Evolutionary conservation across 2,329 filamentous ascomycete species (phyloP), one percentile per base, ranked within the genome.

Genomic region (Claviceps cyperi): DNA sequence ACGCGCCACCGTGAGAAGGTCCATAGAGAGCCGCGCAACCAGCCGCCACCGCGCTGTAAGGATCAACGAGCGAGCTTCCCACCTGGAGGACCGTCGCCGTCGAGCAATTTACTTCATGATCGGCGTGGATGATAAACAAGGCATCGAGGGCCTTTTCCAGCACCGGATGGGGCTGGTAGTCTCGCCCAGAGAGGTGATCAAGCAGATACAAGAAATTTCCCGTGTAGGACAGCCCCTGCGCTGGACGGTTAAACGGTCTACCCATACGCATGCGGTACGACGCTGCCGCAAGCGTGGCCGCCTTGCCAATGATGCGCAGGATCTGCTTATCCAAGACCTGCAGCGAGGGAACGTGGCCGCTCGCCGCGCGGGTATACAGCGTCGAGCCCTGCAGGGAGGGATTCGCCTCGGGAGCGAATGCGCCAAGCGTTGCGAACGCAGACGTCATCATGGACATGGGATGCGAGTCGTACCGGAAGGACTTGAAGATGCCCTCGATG

Each of bases 61-160:
- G 75, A 56, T 80, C 77, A 0, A 78, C 71, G 11, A 80, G 61
- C 0, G 73, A 74, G 50, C 71, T 76, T 7, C 76, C 75, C 19
- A 78, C 74, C 51, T 78, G 74, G 15, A 80, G 62, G 35, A 77
- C 69, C 1, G 76, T 73, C 1, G 76, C 75, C 0, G 75, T 78
- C 2, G 74, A 75, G 57, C 74, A 72, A 55, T 78, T 77, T 59
- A 80, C 74, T 52, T 78, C 77, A 57, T 80, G 76, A 55, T 80
- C 77, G 2, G 74, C 72, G 54, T 77, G 74, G 22, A 80, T 68
- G 49, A 78, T 72, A 56, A 76, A 76, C 2, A 80, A 66, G 5
- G 69, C 67, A 49, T 78, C 73, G 15, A 79, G 62, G n/a, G 69
- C 69, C 54, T 68, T 69, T 46, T 71, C 72, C 7, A 78, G 61